Conservation (phyloP, 2,329 filamentous ascomycete genomes). For the Aspergillus ruber region DNA sequence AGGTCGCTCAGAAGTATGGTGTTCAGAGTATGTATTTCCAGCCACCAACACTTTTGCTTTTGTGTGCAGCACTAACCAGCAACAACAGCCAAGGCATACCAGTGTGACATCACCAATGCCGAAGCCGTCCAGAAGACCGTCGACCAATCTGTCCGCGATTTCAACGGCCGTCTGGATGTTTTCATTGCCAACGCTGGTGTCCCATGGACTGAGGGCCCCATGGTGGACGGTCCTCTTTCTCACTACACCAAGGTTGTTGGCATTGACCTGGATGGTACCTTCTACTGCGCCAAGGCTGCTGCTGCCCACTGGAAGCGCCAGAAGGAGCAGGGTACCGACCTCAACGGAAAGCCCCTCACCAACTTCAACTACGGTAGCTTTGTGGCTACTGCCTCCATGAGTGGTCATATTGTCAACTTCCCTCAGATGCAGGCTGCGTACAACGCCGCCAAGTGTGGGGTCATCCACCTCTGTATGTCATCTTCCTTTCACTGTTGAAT, state of each 20-base stretch:
- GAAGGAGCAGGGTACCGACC: conserved; percentile 59
- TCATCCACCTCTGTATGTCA: conserved; percentile 42
- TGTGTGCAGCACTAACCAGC: conserved; percentile 2
- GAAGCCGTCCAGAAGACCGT: conserved; percentile 38
- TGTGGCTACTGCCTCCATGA: conserved; percentile 73
- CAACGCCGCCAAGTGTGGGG: conserved; percentile 64
- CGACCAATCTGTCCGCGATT: conserved; percentile 49
- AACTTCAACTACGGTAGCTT: conserved; percentile 62
- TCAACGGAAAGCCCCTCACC: conserved; percentile 56
- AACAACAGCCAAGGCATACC: conserved; percentile 42
- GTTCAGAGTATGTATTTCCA: conserved; percentile 47
- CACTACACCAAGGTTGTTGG: conserved; percentile 62
- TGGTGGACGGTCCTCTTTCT: conserved; percentile 58
- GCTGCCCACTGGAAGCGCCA: conserved; percentile 65
- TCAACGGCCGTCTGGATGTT: conserved; percentile 68
- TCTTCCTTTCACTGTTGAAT: conserved; percentile 40
- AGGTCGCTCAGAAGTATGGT: conserved; percentile 59
- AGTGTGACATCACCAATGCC: conserved; percentile 41
- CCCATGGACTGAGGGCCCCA: conserved; percentile 59
- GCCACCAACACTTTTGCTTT: neutral
- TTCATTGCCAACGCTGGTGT: conserved; percentile 61
- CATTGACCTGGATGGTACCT: conserved; percentile 69
- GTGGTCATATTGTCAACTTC: conserved; percentile 69
- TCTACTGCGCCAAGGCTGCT: conserved; percentile 68
- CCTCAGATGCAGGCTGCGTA: conserved; percentile 69